Percentiles rank a stretch among this genome's conserved stretches.
Conservation (phyloP, 805 yeast species). For the Wickerhamomyces silvicola region DNA sequence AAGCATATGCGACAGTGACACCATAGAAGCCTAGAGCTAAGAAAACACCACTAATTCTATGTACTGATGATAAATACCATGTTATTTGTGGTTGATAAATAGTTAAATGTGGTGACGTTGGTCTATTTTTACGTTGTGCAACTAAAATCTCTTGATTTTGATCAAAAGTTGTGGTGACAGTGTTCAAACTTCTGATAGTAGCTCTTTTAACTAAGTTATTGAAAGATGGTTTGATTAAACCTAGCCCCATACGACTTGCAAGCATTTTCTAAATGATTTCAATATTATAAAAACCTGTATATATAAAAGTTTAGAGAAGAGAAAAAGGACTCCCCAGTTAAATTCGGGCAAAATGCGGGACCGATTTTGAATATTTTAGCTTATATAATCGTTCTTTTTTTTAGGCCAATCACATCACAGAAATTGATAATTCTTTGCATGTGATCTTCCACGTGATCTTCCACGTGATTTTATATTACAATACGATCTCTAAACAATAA, state of each 20-base stretch:
- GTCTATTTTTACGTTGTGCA: conserved; percentile 83
- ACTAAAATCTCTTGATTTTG: conserved; percentile 66
- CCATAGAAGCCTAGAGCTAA: conserved; percentile 76
- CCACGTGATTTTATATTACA: too few species aligned
- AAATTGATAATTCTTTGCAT: too few species aligned
- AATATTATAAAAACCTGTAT: too few species aligned
- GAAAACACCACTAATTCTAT: conserved; percentile 83
- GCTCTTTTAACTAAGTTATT: conserved; percentile 7
- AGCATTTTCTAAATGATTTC: too few species aligned
- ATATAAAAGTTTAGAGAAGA: neutral
- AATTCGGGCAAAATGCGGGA: too few species aligned
- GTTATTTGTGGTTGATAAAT: conserved; percentile 92
- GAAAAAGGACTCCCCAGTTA: too few species aligned
- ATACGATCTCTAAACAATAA: too few species aligned
- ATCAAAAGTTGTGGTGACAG: conserved; percentile 48
- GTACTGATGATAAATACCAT: conserved; percentile 70
- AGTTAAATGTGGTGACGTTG: conserved; percentile 81
- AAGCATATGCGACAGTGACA: conserved; percentile 69
- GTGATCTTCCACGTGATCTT: too few species aligned
- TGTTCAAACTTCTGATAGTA: conserved; percentile 18
- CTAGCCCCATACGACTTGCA: conserved; percentile 1
- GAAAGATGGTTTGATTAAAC: neutral
- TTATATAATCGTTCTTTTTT: too few species aligned
- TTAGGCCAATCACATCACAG: too few species aligned
- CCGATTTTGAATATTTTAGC: too few species aligned